Base-by-base conservation (phyloP, 805 yeast genomes). In the Ogataea nonfermentans region DNA sequence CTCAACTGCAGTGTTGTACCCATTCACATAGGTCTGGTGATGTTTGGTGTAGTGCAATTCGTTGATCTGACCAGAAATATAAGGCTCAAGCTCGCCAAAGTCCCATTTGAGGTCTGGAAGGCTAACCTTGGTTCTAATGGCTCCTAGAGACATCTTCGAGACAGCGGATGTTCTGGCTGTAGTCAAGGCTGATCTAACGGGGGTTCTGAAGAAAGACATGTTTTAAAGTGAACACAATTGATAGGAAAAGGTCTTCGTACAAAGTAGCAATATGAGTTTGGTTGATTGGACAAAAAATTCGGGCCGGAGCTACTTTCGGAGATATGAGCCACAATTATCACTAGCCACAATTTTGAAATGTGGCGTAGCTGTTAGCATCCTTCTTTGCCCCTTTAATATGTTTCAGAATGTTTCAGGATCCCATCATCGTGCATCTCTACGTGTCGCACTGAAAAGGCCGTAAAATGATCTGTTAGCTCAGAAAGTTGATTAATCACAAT, bases 1-100 rank as follows among this genome's bases (percentile, higher is more conserved):
- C 64, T 84, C 95, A 51, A 76, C 62, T 16, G 93, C 88, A 17
- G 79, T 65, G 69, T 88, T 89, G 70, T 78, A 85, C 33, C 93
- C 90, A 60, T 75, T 84, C 52, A 87, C 95, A 58, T 88, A 88
- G 24, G 96, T 85, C 67, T 86, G 93, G 64, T 88, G 96, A 67
- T 88, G 96, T 73, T 89, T 89, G 51, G 80, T 74, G 76, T 88
- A 84, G 69, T 88, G 96, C 37, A 81, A 49, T 64, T 84, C 93
- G 66, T 86, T 89, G 68, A 88, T 88, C 61, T 85, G 79, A 31
- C 89, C 95, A 28, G 93, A 79, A 53, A 88, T 85, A 67, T 66
- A 75, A 42, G 96, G 96, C 70, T 88, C 96, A 39, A 88, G 71
- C 16, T 87, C 95, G 51, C 79, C 84, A 53, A 78, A 89, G 59